Conservation (phyloP, 1,284 basidiomycete genomes). For the Leccinum insigne region DNA sequence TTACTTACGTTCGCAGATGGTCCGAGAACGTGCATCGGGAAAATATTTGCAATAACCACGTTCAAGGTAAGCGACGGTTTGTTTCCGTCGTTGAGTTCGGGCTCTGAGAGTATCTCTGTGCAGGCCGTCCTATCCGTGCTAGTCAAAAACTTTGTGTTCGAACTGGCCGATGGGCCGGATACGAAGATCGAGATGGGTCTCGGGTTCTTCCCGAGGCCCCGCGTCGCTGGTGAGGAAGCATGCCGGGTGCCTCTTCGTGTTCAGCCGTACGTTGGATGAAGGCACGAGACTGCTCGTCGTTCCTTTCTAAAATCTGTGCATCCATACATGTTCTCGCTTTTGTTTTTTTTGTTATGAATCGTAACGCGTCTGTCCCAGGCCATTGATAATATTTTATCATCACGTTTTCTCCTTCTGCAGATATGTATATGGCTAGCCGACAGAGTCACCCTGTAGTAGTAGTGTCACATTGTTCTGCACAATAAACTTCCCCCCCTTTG, state of each 20-base stretch:
- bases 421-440: background rate
- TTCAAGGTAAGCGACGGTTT: background rate
- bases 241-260: background rate
- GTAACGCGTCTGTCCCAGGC: background rate
- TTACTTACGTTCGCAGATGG: background rate
- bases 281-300: background rate
- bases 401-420: background rate
- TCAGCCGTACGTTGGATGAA: background rate
- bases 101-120: background rate
- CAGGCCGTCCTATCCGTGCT: background rate
- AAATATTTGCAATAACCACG: background rate
- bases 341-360: background rate
- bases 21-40: background rate
- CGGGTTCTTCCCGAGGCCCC: background rate
- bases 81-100: background rate
- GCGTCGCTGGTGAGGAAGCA: background rate
- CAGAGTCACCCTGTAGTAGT: no score
- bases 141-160: background rate
- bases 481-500: no score
- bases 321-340: background rate
- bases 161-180: background rate
- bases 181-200: background rate
- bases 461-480: no score
- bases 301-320: background rate
- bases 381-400: background rate